Evolutionary conservation across 768 basidiomycete species (phyloP).

Genomic region (Lentinula detonsa): DNA sequence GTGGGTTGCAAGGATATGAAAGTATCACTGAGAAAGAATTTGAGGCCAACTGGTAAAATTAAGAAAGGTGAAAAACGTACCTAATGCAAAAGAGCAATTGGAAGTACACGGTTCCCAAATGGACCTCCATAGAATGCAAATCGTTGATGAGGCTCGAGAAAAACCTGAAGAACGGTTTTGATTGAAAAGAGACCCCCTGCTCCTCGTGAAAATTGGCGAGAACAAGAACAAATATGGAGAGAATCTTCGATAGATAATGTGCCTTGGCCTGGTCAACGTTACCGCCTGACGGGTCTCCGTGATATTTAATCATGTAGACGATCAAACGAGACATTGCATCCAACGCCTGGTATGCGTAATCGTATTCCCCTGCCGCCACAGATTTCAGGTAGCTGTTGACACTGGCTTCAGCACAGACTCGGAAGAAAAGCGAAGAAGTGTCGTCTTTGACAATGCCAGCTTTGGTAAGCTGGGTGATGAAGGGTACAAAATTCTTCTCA

Average conservation of each 20-base stretch:
- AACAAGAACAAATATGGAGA: slow-evolving; percentile 95
- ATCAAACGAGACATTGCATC: slow-evolving; percentile 95
- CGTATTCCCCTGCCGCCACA: slow-evolving; percentile 63
- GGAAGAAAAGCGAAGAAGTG: slow-evolving; percentile 95
- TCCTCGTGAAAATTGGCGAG: slow-evolving; percentile 94
- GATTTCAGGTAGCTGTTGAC: slow-evolving; percentile 84
- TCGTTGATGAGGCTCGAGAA: slow-evolving; percentile 96
- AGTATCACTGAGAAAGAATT: slow-evolving; percentile 61
- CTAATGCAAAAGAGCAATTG: slow-evolving; percentile 83
- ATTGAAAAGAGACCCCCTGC: slow-evolving; percentile 85
- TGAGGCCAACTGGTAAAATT: slow-evolving; percentile 7
- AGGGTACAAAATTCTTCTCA: slow-evolving; percentile 93
- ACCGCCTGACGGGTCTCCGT: slow-evolving; percentile 89
- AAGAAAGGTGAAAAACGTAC: slow-evolving; percentile 32
- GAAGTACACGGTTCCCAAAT: slow-evolving; percentile 87
- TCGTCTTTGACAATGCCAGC: slow-evolving; percentile 97
- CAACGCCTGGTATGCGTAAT: slow-evolving; percentile 83
- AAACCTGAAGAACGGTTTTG: slow-evolving; percentile 97
- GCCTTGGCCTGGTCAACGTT: slow-evolving; percentile 95
- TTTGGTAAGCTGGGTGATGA: slow-evolving; percentile 95
- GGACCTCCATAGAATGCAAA: slow-evolving; percentile 77
- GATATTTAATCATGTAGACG: slow-evolving; percentile 98
- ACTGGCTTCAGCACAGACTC: slow-evolving; percentile 93
- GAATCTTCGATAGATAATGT: slow-evolving; percentile 93
- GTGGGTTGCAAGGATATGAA: slow-evolving; percentile 94